Evolutionary conservation across 73 alveolate species (phyloP), one percentile per base, ranked within the genome.

Genomic region (Paramecium bursaria): DNA sequence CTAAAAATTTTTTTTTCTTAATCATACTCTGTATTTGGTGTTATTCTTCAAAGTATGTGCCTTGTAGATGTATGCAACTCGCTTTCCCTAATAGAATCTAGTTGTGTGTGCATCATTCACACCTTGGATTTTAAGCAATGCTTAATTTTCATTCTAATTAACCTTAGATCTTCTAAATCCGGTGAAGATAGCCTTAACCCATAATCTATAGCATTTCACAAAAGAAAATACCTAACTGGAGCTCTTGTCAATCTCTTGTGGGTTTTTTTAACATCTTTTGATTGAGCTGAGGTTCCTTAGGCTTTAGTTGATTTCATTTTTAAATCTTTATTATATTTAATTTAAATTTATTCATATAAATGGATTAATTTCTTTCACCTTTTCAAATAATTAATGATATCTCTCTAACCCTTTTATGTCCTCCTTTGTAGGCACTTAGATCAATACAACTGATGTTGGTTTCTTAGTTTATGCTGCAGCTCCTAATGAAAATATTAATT

Each of bases 91-190:
- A 85, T 94, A 94, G 92, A 85, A 92, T 88, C 96, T 85, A 87
- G 73, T 88, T 74, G 93, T 50, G 75, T 88, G 47, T 21, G 44
- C 60, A 67, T 67, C 82, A 29, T 92, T 80, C 21, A 93, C 90
- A 42, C 97, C 98, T 86, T 95, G 91, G 57, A 94, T 85, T 42
- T 91, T 90, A 50, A 95, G 92, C 48, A 95, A 90, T 33, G 97
- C 97, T 86, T 92, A 93, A 80, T 93, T 90, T 75, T 86, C 92
- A 61, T 80, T 54, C 67, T 93, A 92, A 42, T 87, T 85, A 9
- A 75, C 57, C 57, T 89, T 93, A 31, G 95, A 94, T 91, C 99
- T 94, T 87, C 97, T 94, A 94, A 90, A 95, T 15, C 99, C 99
- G 17, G 95, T 52, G 92, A 95, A 95, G 11, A 86, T 95, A 57